Percentiles rank a stretch among this genome's conserved stretches.
Conservation (phyloP, 108 stramenopile genomes). For the Cyclotella sp. region DNA sequence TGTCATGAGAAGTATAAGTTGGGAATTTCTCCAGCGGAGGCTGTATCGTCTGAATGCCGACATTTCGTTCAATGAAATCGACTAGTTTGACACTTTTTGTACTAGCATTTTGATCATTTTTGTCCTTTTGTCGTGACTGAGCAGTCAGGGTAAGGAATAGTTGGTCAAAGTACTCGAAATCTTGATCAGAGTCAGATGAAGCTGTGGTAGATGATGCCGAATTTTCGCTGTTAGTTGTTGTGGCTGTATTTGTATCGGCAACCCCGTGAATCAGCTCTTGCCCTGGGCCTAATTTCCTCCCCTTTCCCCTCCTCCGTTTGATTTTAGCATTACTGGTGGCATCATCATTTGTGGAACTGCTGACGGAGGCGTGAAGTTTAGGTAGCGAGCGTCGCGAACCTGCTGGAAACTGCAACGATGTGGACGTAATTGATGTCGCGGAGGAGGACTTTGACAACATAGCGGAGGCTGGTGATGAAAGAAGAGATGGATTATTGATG, state of each 20-base stretch:
- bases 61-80: slow-evolving; percentile 49
- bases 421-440: neutral
- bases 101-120: neutral
- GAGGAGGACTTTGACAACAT: neutral
- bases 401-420: neutral
- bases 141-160: no score
- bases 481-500: no score
- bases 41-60: slow-evolving; percentile 28
- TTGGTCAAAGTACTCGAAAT: neutral
- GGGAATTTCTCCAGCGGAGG: slow-evolving; percentile 18
- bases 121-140: neutral
- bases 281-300: neutral
- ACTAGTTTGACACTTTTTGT: slow-evolving; percentile 28
- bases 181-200: neutral
- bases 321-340: neutral
- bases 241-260: neutral
- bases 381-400: neutral
- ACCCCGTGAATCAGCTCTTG: neutral
- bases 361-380: neutral
- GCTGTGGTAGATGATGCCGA: neutral
- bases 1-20: neutral
- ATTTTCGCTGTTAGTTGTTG: neutral
- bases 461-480: no score
- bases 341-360: slow-evolving; percentile 18
- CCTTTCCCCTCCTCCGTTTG: slow-evolving; percentile 3